Percentiles rank a stretch among this genome's conserved stretches.
Conservation (phyloP, 2,329 filamentous ascomycete species). For the Colletotrichum musae region DNA sequence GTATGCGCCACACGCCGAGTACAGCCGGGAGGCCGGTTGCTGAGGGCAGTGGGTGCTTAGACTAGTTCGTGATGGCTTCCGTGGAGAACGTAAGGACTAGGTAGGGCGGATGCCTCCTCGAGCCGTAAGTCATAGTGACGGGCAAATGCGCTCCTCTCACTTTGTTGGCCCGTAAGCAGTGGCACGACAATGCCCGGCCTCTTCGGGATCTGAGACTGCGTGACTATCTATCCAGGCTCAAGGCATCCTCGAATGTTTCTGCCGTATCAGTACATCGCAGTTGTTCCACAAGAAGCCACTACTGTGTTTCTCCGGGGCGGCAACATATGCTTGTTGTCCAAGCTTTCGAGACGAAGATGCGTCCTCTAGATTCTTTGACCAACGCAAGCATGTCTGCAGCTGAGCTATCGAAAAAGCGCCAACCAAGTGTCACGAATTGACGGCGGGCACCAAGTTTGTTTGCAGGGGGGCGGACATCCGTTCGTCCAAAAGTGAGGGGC, state of each 20-base stretch:
- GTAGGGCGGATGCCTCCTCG: not conserved
- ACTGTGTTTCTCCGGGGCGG: constrained; percentile 3
- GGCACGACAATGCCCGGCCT: constrained; percentile 11
- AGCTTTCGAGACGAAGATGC: not conserved
- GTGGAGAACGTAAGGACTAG: constrained; percentile 22
- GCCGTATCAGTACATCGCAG: constrained; percentile 10
- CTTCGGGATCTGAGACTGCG: constrained; percentile 24
- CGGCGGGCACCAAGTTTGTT: constrained; percentile 10
- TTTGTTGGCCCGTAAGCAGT: constrained; percentile 6
- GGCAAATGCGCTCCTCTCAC: constrained; percentile 1
- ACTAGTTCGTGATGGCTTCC: constrained; percentile 35
- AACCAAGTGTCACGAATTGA: constrained; percentile 20
- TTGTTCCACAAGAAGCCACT: constrained; percentile 7
- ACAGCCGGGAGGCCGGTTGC: constrained; percentile 25
- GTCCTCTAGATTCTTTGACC: constrained; percentile 4
- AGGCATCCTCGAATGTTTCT: constrained; percentile 28
- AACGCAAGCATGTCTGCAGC: constrained; percentile 2
- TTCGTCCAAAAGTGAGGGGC: constrained; percentile 14
- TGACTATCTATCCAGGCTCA: constrained; percentile 1
- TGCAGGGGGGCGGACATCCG: constrained; percentile 18
- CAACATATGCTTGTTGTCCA: constrained; percentile 15
- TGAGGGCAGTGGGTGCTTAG: constrained; percentile 17
- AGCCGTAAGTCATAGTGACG: constrained; percentile 9
- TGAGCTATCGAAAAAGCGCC: constrained; percentile 4
- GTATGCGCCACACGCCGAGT: constrained; percentile 10